Conservation (phyloP, 495 filamentous ascomycete genomes). For the Penicillium psychrofluorescens region DNA sequence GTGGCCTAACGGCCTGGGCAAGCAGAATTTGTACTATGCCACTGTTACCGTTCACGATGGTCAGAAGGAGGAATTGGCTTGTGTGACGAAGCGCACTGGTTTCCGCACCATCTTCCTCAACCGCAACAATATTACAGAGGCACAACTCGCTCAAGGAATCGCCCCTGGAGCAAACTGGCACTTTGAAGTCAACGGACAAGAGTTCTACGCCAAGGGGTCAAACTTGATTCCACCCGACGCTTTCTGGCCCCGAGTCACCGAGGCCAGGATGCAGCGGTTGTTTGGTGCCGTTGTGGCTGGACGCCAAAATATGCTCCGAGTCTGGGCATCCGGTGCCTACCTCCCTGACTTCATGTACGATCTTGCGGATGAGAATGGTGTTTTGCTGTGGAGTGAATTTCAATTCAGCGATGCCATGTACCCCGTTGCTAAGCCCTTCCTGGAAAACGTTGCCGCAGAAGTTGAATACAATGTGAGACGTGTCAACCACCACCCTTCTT, state of each 20-base stretch:
- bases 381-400: constrained; percentile 64
- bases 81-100: constrained; percentile 50
- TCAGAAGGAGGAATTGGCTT: constrained; percentile 28
- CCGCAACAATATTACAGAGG: constrained; percentile 49
- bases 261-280: constrained; percentile 42
- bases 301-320: constrained; percentile 64
- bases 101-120: constrained; percentile 66
- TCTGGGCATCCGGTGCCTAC: constrained; percentile 61
- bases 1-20: constrained; percentile 56
- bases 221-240: constrained; percentile 62
- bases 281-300: constrained; percentile 50
- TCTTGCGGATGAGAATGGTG: constrained; percentile 56
- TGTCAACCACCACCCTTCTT: constrained; percentile 58
- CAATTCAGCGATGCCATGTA: constrained; percentile 61
- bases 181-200: constrained; percentile 61
- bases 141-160: constrained; percentile 48
- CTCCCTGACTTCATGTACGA: constrained; percentile 63
- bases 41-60: constrained; percentile 40
- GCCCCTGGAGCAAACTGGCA: constrained; percentile 62
- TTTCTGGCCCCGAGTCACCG: constrained; percentile 60
- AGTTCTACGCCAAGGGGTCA: constrained; percentile 61
- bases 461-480: constrained; percentile 56
- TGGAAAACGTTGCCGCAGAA: constrained; percentile 53
- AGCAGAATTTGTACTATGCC: constrained; percentile 53
- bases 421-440: constrained; percentile 46